Evolutionary conservation across 352 stramenopile species (phyloP).

Genomic region (Phytophthora uliginosa): DNA sequence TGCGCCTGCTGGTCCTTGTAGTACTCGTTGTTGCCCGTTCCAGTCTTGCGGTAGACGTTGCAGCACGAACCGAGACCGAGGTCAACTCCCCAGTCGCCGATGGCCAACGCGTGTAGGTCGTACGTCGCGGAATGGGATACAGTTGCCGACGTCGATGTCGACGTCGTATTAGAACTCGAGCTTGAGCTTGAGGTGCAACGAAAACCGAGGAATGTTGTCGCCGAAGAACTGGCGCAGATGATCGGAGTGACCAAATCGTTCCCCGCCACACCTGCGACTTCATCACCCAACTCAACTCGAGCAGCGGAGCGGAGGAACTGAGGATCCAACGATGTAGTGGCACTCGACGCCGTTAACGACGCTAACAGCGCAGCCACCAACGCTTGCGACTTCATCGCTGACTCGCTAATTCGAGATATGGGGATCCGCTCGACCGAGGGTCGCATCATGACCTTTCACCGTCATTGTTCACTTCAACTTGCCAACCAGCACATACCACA

Average conservation of each 20-base stretch:
- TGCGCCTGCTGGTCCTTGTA: slow-evolving; percentile 84
- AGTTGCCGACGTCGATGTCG: slow-evolving; percentile 22
- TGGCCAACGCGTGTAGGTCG: slow-evolving; percentile 68
- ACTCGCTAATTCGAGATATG: slow-evolving; percentile 18
- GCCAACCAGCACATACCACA: neutral
- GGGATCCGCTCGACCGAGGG: slow-evolving; percentile 2
- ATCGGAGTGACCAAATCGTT: slow-evolving; percentile 53
- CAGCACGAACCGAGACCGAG: slow-evolving; percentile 76
- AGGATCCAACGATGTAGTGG: neutral
- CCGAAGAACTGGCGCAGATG: slow-evolving; percentile 50
- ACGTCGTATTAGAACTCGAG: slow-evolving; percentile 12
- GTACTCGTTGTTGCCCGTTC: slow-evolving; percentile 62
- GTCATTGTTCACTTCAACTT: neutral
- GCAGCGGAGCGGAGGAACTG: slow-evolving; percentile 11
- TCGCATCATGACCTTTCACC: slow-evolving; percentile 30
- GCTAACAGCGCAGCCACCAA: slow-evolving; percentile 17
- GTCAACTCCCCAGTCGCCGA: slow-evolving; percentile 78
- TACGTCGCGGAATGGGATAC: slow-evolving; percentile 57
- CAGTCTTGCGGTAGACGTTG: slow-evolving; percentile 74
- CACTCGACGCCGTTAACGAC: slow-evolving; percentile 4
- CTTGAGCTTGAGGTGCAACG: slow-evolving; percentile 39
- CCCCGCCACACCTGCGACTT: slow-evolving; percentile 11
- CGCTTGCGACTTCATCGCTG: slow-evolving; percentile 11
- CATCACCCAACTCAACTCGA: slow-evolving; percentile 17
- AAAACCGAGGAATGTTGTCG: slow-evolving; percentile 56